A percentile compares a stretch with the other conserved stretches of the same genome.
Evolutionary conservation across 306 rosid species (phyloP).

Genomic region (Delonix regia): DNA sequence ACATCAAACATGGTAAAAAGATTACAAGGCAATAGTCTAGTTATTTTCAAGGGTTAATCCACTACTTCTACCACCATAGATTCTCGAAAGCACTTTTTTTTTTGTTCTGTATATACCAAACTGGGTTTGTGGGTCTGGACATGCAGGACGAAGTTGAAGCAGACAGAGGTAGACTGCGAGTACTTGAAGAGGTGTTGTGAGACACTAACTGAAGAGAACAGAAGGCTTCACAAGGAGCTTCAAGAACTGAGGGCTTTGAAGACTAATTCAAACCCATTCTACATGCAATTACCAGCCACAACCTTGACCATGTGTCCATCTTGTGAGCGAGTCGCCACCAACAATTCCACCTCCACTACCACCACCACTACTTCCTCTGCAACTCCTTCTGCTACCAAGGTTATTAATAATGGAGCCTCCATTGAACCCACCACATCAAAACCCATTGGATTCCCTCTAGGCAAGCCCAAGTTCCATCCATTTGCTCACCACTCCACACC

Average conservation of each 20-base stretch:
- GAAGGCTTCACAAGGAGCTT: slow-evolving; percentile 59
- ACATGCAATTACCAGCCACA: slow-evolving; percentile 65
- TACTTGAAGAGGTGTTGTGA: slow-evolving; percentile 57
- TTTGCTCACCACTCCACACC: slow-evolving; percentile 50
- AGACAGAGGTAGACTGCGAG: slow-evolving; percentile 64
- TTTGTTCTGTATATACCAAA: not conserved
- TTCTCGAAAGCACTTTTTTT: not conserved
- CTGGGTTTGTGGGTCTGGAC: not conserved
- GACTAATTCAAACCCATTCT: slow-evolving; percentile 44
- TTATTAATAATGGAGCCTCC: not conserved
- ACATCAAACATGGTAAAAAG: no score
- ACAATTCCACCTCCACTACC: slow-evolving; percentile 12
- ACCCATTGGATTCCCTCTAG: slow-evolving; percentile 38
- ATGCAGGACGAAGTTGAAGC: slow-evolving; percentile 64
- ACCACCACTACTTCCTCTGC: not conserved
- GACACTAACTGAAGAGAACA: slow-evolving; percentile 57
- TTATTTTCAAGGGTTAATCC: no score
- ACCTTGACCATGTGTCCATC: slow-evolving; percentile 68
- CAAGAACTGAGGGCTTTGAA: slow-evolving; percentile 65
- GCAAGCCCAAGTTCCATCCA: slow-evolving; percentile 44
- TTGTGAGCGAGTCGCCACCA: slow-evolving; percentile 55
- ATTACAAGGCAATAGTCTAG: no score
- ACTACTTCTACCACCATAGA: no score
- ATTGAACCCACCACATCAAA: slow-evolving; percentile 4
- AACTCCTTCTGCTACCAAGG: not conserved